Evolutionary conservation across 768 basidiomycete genomes (phyloP), one percentile per base, ranked within the genome.

Genomic region (Tulasnella sp.): DNA sequence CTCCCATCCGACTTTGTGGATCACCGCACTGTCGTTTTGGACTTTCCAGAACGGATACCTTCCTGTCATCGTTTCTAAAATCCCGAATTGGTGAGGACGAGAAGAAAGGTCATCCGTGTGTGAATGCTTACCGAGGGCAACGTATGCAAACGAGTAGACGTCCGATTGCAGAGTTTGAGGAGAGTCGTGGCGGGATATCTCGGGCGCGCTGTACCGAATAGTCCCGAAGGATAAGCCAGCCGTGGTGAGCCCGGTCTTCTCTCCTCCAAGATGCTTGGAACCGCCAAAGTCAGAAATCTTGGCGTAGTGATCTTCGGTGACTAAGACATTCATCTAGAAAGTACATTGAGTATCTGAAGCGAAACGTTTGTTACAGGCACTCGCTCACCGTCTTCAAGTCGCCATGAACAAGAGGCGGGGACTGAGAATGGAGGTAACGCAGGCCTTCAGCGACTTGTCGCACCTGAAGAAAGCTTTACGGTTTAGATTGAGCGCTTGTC

Each of bases 301-400:
- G 9, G 64, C 34, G 1, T 22, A 11, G 22, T 40, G 19, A 0
- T 40, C 19, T 26, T 65, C 64, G 6, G 34, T 40, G 12, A 36
- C 14, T 11, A 65, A 26, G 22, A 65, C 39, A 14, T 65, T 65
- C 4, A 34, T 19, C 64, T 65, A 34, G 11, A 7, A 8, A 9
- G 22, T n/a, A 17, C 19, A 37, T 65, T 17, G 4, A 34, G 2
- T 17, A 19, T n/a, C n/a, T 17, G 11, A 3, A 29, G 22, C 6
- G 6, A 3, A n/a, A 36, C 35, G 64, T 7, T 12, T 12, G n/a
- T n/a, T 44, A 11, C 37, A 26, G 22, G 11, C 22, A 26, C n/a
- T 6, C 14, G 71, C 75, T 35, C 29, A 75, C 75, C 3, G 67
- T 59, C 66, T 73, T 73, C 26, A 75, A 35, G 59, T 74, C 75